Conservation (phyloP, 2,329 filamentous ascomycete genomes). For the Aureobasidium lini region DNA sequence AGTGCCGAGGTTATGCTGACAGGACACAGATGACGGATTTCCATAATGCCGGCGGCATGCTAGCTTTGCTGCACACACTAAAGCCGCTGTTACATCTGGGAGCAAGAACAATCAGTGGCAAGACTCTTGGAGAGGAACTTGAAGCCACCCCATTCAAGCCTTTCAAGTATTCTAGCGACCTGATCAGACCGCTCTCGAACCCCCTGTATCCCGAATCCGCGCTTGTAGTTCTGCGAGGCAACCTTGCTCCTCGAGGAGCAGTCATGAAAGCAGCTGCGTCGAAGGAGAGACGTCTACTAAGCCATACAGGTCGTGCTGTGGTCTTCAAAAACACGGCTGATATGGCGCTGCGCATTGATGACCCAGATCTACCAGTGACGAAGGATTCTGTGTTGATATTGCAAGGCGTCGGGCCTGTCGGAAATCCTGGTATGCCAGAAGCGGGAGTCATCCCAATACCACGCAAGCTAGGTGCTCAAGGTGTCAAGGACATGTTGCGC, state of each 20-base stretch:
- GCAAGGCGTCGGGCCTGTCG: slow-evolving; percentile 44
- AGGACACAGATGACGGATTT: slow-evolving; percentile 41
- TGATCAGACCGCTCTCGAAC: slow-evolving; percentile 38
- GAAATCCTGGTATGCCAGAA: slow-evolving; percentile 48
- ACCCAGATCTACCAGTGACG: slow-evolving; percentile 36
- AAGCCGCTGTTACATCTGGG: slow-evolving; percentile 39
- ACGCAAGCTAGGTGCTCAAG: slow-evolving; percentile 39
- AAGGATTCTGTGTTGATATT: slow-evolving; percentile 41
- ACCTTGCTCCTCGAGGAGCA: slow-evolving; percentile 42
- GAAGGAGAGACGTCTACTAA: slow-evolving; percentile 39
- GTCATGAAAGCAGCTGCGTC: slow-evolving; percentile 46
- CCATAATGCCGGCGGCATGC: slow-evolving; percentile 47
- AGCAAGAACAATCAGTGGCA: slow-evolving; percentile 40
- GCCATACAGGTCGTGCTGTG: slow-evolving; percentile 38
- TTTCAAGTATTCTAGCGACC: slow-evolving; percentile 34
- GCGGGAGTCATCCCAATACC: slow-evolving; percentile 46
- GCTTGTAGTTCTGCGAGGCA: slow-evolving; percentile 40
- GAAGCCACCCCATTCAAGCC: slow-evolving; percentile 36
- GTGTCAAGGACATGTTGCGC: slow-evolving; percentile 47
- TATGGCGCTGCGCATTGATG: slow-evolving; percentile 40
- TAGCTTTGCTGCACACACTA: slow-evolving; percentile 40
- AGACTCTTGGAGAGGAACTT: slow-evolving; percentile 41
- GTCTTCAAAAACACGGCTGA: slow-evolving; percentile 44
- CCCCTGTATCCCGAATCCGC: slow-evolving; percentile 41
- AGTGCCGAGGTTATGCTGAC: not conserved